Evolutionary conservation across 2,329 filamentous ascomycete species (phyloP), one percentile per base, ranked within the genome.

Genomic region (Alternaria viburni): DNA sequence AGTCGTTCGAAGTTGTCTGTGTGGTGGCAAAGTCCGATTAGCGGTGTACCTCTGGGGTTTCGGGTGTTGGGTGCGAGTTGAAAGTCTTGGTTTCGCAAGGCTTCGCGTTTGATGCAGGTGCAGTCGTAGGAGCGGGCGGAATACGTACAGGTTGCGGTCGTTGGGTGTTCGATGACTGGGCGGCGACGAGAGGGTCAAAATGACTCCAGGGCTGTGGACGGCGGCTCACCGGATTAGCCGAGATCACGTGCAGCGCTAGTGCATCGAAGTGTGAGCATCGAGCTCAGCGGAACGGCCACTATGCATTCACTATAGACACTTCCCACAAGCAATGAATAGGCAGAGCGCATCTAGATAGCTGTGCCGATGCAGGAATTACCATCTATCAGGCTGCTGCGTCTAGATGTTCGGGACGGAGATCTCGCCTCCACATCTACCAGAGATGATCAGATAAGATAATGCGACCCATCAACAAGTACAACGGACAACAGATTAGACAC

Each of bases 111-210:
- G 43, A 45, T 59, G 50, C 55, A 28, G 23, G 12, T 28, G 32
- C 45, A 46, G 23, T 50, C 52, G 64, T 51, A 43, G 11, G 44
- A 50, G 61, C 51, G 19, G 57, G 52, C 58, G 65, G 65, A 52
- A 69, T 74, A 80, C 77, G 73, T 77, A 79, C 77, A 76, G 70
- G 65, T 72, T 74, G 72, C 67, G 69, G 74, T 70, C 71, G 76
- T 71, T 62, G 60, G 61, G 70, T 70, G 72, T 71, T 74, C 74
- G 71, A 69, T 75, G 75, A 74, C 70, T 74, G 69, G 66, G 66
- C 67, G 69, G 65, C 74, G 70, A 67, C 60, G 57, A 28, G 69
- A 63, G 61, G 70, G 67, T 58, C 66, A 62, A 62, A 62, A 62
- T 62, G 60, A 45, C 49, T 52, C 49, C 49, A 52, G 49, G 30